Evolutionary conservation across 768 basidiomycete genomes (phyloP), one percentile per base, ranked within the genome.

Genomic region (Pisolithus albus): DNA sequence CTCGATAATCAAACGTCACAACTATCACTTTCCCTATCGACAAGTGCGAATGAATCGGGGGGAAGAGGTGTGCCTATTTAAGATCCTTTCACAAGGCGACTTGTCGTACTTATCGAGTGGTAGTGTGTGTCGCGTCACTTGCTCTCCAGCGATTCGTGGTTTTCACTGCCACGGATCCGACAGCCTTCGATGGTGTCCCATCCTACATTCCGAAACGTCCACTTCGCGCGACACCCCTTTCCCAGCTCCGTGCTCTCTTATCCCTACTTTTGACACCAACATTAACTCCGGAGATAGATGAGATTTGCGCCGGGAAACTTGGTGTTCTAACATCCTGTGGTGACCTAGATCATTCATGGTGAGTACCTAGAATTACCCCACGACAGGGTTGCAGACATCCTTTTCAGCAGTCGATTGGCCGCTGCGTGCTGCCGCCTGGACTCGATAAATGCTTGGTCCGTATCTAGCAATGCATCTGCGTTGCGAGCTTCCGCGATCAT

Each of bases 381-480:
- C 28, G 30, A 9, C 10, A 18, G 15, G 32, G 18, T 53, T 23
- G 41, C 56, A 51, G 50, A 30, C 46, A 4, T 19, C 39, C 8
- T 10, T 26, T 28, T 16, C 52, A 64, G 47, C 34, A 56, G 55
- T 34, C 68, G 65, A 26, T 64, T 73, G 21, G 70, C 72, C 18
- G 73, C 75, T 0, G 46, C 82, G 36, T 80, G 78, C 57, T 61
- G 64, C 0, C 64, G 60, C 3, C 59, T 63, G 5, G 55, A 58
- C 32, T 56, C 78, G 5, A 65, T 60, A 24, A 76, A 78, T 36
- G 64, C 70, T 0, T 96, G 94, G 92, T 79, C 76, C n/a, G 67
- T 90, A 18, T 93, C 92, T 0, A 70, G 78, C 0, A 70, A 78
- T 32, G 77, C 80, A 1, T 86, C 92, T 3, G 88, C 92, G 0